Percentiles rank a stretch among this genome's conserved stretches.
These are phyloP conservation scores for Tuber melanosporum DNA, from an alignment of 495 filamentous ascomycete genomes.

Conservation along the genomic window DNA sequence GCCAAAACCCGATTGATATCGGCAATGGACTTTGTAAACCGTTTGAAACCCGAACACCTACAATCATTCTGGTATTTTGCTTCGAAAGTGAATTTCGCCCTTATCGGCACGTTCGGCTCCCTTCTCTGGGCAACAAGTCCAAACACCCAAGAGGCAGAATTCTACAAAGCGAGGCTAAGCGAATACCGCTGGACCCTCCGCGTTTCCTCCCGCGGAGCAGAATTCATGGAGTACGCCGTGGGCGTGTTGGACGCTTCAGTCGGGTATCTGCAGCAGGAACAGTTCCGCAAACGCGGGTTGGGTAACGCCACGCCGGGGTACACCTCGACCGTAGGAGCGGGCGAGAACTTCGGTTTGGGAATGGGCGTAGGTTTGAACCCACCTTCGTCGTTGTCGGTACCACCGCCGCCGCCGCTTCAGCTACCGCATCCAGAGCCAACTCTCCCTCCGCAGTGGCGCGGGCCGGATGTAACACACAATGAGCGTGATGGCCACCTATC, in stretches of 20 bases:
- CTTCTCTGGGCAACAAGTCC: conserved; percentile 78
- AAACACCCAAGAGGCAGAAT: conserved; percentile 85
- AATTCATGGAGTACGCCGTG: conserved; percentile 71
- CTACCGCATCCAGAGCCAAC: conserved; percentile 12
- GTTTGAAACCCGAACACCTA: conserved; percentile 63
- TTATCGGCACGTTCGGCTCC: conserved; percentile 72
- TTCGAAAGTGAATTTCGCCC: conserved; percentile 70
- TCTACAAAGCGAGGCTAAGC: conserved; percentile 74
- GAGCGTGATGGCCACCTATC: conserved; percentile 23
- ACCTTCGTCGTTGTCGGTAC: conserved; percentile 12
- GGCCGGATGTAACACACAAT: conserved; percentile 21
- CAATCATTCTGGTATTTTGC: conserved; percentile 77
- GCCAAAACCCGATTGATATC: conserved; percentile 72
- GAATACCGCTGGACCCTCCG: conserved; percentile 93
- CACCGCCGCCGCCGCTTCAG: conserved; percentile 17
- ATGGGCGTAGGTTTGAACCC: conserved; percentile 34
- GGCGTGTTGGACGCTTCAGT: conserved; percentile 56
- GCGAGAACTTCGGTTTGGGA: conserved; percentile 35
- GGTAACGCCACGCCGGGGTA: conserved; percentile 25
- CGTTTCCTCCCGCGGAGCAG: conserved; percentile 73
- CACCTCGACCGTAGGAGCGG: conserved; percentile 35
- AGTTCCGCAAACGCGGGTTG: conserved; percentile 34
- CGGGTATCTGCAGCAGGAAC: conserved; percentile 38
- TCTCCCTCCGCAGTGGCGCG: conserved; percentile 27
- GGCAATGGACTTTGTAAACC: conserved; percentile 72